Percentiles rank a stretch among this genome's conserved stretches.
Conservation (phyloP, 1,284 basidiomycete genomes). For the Tilletia indica region DNA sequence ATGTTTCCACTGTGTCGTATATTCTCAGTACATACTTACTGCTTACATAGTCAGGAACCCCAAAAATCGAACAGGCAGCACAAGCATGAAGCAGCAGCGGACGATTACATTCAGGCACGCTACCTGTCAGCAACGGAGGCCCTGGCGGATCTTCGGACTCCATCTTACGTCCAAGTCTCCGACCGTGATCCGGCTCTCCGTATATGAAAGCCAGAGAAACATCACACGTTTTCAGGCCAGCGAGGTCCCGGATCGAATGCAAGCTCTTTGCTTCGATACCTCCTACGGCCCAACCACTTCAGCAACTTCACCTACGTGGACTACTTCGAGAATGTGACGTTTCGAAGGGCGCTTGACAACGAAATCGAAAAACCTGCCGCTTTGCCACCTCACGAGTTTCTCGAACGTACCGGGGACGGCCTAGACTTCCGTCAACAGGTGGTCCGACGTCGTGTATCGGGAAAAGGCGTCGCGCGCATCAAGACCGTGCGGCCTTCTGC, state of each 20-base stretch:
- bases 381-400: neutral
- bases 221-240: neutral
- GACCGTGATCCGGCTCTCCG: neutral
- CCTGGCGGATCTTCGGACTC: neutral
- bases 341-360: neutral
- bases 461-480: too few relatives aligned
- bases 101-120: neutral
- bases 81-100: neutral
- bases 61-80: neutral
- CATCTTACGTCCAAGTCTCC: neutral
- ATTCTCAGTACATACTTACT: too few relatives aligned
- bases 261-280: neutral
- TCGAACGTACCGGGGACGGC: neutral
- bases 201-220: neutral
- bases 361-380: neutral
- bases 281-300: neutral
- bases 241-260: neutral
- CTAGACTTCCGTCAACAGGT: too few relatives aligned
- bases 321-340: neutral
- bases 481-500: too few relatives aligned
- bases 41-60: too few relatives aligned
- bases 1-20: too few relatives aligned
- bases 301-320: too few relatives aligned
- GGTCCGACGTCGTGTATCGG: too few relatives aligned
- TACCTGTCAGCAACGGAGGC: neutral